These are phyloP conservation scores for Pholiota molesta DNA, from an alignment of 768 basidiomycete genomes.

Conservation along the genomic window DNA sequence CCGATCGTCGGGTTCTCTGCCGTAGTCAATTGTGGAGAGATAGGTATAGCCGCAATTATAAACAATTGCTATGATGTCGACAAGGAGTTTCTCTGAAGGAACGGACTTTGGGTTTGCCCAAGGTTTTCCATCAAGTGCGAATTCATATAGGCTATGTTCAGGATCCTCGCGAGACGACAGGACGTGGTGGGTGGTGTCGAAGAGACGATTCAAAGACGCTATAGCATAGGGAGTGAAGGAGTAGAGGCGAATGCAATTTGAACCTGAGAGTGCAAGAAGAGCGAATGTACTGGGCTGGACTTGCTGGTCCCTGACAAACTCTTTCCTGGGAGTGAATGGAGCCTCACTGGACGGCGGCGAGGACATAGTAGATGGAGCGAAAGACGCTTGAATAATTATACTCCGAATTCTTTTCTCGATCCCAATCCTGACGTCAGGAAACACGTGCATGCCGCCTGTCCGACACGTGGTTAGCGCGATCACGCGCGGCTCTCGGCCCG, in stretches of 20 bases:
- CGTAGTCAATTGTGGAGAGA: conserved; percentile 75
- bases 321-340: conserved; percentile 68
- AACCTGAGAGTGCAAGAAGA: conserved; percentile 67
- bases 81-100: conserved; percentile 65
- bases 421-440: conserved; percentile 27
- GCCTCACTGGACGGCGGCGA: conserved; percentile 38
- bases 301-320: conserved; percentile 66
- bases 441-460: conserved; percentile 22
- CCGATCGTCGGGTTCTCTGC: conserved; percentile 74
- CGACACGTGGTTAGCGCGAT: conserved; percentile 16
- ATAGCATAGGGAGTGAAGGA: conserved; percentile 62
- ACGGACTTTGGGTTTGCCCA: conserved; percentile 73
- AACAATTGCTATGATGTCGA: conserved; percentile 66
- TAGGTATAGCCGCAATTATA: conserved; percentile 66
- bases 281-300: conserved; percentile 58
- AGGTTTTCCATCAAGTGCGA: conserved; percentile 68
- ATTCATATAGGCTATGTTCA: conserved; percentile 64
- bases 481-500: conserved; percentile 2
- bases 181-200: conserved; percentile 49
- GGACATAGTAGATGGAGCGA: conserved; percentile 22
- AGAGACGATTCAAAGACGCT: conserved; percentile 54
- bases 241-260: conserved; percentile 69
- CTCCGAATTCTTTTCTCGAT: conserved; percentile 13
- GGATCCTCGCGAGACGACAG: conserved; percentile 56
- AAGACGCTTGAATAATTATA: conserved; percentile 5